Evolutionary conservation across 1,284 basidiomycete genomes (phyloP), one percentile per base, ranked within the genome.

Genomic region (Rhodotorula sp.): DNA sequence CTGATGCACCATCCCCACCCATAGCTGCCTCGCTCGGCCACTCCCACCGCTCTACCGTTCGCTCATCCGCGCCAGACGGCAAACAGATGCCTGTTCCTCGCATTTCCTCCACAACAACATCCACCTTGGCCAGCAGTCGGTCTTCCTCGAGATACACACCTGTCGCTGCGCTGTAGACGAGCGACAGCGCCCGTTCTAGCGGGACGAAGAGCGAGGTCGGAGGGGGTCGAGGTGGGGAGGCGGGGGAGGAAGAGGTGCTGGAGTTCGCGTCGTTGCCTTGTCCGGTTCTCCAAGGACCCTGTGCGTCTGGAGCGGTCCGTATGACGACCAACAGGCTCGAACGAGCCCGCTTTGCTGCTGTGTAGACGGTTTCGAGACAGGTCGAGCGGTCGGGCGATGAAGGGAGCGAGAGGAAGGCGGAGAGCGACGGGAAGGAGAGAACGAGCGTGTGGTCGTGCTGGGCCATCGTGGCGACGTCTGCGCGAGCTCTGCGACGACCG

Each of bases 71-170:
- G 2, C 34, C 27, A 10, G 13, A 15, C 11, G 59, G 62, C 20
- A 49, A 2, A 46, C 74, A 75, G 7, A 66, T 27, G 4, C 63
- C 34, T 17, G 70, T 11, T 11, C 34, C 36, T 7, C 74, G 32
- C 32, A 75, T 36, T 27, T 53, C 46, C 8, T 71, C 71, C 15
- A 75, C 2, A 17, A 73, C 69, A 56, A 75, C 70, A 29, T 71
- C 65, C 27, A 72, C 63, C 3, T 20, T 47, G 0, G 59, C 57
- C 30, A 67, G 61, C 1, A 59, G n/a, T 7, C 44, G 24, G 34
- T 48, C 55, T 6, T 13, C 5, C 1, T 20, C 22, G 19, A 70
- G 22, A 56, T 68, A 74, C 34, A 51, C 59, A 1, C 11, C 8
- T 8, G 66, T 67, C 4, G 73, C 68, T 2, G 64, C 34, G 10